Base-by-base conservation (phyloP, 495 filamentous ascomycete species). In the Schizothecium vesticola region DNA sequence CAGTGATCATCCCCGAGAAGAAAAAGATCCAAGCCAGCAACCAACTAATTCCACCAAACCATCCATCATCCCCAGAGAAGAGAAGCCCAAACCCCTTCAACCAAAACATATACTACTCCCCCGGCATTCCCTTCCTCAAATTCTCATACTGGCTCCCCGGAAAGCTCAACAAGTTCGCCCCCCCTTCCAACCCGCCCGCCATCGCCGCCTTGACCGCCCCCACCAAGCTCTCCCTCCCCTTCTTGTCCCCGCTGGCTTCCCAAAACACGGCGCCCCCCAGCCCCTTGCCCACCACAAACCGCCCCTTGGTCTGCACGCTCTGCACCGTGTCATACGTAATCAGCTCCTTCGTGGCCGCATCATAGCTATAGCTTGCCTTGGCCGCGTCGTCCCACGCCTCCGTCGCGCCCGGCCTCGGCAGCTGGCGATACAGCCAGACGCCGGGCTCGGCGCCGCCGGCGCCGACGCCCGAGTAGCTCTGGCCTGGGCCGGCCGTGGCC, bases 201-300 rank as follows among this genome's bases (percentile, higher is more conserved):
- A 82, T 70, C 29, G 85, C 82, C 60, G 83, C 81, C 19, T 88
- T 85, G 66, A 90, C 80, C 10, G 83, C 87, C 24, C 81, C 82
- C 57, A 94, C 86, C 78, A 94, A 74, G 74, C 90, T 90, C 51
- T 81, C 83, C 5, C 81, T 79, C 2, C 83, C 86, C 0, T 59
- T 72, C 74, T 85, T 89, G 74, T 97, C 94, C 25, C 86, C 88
- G 74, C 87, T 91, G 25, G 86, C 88, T 79, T 97, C 93, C 93
- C 94, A 97, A 85, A 91, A 97, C 87, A 97, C 94, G 0, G 85
- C 89, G 13, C 94, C 92, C 3, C 91, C 92, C 9, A 97, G 82
- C 8, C 86, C 84, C 61, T 82, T 83, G 16, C 81, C 66, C 69
- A 79, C 76, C 61, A 97, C 84, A 72, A 90, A 97, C 59, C 79